Conservation (phyloP, 2,329 filamentous ascomycete species). For the Fusarium palustre region DNA sequence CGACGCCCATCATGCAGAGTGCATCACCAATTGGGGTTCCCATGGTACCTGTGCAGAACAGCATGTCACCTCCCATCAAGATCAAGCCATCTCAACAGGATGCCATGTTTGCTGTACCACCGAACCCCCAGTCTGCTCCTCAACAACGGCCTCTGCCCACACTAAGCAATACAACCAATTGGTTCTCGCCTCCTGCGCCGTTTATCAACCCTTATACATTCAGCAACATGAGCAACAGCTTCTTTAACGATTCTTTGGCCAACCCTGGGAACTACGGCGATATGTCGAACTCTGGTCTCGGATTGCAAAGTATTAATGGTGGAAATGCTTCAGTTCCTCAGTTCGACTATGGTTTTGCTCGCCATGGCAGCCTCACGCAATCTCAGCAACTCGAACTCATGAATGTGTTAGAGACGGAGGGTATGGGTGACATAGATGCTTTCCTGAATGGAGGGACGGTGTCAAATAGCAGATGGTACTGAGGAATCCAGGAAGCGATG, state of each 20-base stretch:
- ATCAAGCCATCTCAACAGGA: constrained; percentile 44
- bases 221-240: constrained; percentile 55
- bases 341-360: constrained; percentile 58
- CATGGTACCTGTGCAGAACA: constrained; percentile 43
- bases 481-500: constrained; percentile 16
- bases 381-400: constrained; percentile 87
- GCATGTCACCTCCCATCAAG: constrained; percentile 51
- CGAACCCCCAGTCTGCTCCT: constrained; percentile 52
- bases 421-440: constrained; percentile 70
- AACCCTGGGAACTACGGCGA: constrained; percentile 48
- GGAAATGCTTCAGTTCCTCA: constrained; percentile 45
- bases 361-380: constrained; percentile 78
- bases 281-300: constrained; percentile 48
- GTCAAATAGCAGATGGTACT: constrained; percentile 52
- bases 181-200: constrained; percentile 65
- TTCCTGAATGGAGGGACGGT: constrained; percentile 61
- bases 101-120: constrained; percentile 56
- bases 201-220: constrained; percentile 67
- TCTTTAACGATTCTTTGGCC: constrained; percentile 56
- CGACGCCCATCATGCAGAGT: constrained; percentile 46
- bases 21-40: constrained; percentile 45
- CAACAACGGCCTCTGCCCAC: constrained; percentile 59
- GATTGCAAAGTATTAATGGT: constrained; percentile 49
- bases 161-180: constrained; percentile 59
- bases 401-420: constrained; percentile 79